Base-by-base conservation (phyloP, 495 filamentous ascomycete genomes). In the Xylaria sp. region DNA sequence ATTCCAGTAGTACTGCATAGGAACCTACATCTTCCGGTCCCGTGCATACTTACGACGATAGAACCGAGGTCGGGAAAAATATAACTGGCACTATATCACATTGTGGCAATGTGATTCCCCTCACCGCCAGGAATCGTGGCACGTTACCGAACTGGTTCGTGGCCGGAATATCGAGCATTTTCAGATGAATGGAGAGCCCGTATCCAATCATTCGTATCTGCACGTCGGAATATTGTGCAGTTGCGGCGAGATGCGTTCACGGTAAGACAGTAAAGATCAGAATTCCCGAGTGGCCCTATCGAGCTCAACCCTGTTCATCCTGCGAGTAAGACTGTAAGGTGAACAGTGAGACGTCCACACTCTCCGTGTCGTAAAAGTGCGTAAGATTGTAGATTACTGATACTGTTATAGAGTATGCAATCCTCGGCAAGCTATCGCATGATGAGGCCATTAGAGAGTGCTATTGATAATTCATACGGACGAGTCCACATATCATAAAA, bases 201-300 rank as follows among this genome's bases (percentile, higher is more conserved):
- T 43, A 70, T 53, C 68, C 58, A 55, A 55, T 44, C 35, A 44
- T 33, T 41, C 11, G 12, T 26, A 8, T n/a, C 50, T 63, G 46
- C 58, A 44, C 29, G 14, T 26, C 58, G 43, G 68, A 61, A n/a
- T 6, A 33, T 37, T 61, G 53, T 35, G 17, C 1, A 17, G 21
- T 53, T 37, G 43, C 43, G 24, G 50, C 65, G 26, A 61, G 43
- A 33, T 35, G 53, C 66, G 40, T 48, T 50, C 6, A 21, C 11
- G 14, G 53, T 69, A 61, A 69, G 67, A 69, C 67, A 61, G 31
- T 4, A 17, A 69, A 48, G 44, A 26, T 24, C 21, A 15, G 33
- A 40, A 33, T 52, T 43, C 24, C 68, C 68, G 68, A 70, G 14
- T 55, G 59, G 68, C 29, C 52, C 58, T 26, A n/a, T 26, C 8